Conservation (phyloP, 2,329 filamentous ascomycete species). For the Aspergillus sp. region DNA sequence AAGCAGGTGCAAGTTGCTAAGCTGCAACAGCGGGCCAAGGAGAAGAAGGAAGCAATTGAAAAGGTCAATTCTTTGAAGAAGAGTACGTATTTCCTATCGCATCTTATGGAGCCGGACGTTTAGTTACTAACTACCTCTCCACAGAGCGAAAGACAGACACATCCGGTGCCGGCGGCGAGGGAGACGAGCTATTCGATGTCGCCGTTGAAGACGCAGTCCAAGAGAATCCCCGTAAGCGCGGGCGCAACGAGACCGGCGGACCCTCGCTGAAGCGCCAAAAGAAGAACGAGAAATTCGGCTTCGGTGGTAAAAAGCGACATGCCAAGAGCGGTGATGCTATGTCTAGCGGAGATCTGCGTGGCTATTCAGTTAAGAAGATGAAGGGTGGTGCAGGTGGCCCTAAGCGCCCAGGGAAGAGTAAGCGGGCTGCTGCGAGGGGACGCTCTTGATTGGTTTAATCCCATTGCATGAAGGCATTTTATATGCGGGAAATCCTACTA, state of each 20-base stretch:
- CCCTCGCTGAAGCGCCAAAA: slow-evolving; percentile 72
- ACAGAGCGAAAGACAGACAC: slow-evolving; percentile 74
- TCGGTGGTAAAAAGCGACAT: slow-evolving; percentile 92
- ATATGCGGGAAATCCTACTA: not conserved
- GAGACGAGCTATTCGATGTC: slow-evolving; percentile 83
- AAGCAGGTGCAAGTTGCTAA: slow-evolving; percentile 98
- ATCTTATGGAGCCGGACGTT: not conserved
- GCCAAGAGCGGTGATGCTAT: slow-evolving; percentile 85
- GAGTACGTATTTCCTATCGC: slow-evolving; percentile 65
- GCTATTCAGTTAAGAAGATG: slow-evolving; percentile 83
- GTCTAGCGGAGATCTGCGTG: slow-evolving; percentile 76
- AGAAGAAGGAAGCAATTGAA: slow-evolving; percentile 88
- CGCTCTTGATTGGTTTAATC: slow-evolving; percentile 15
- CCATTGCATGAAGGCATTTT: not conserved
- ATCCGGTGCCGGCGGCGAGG: slow-evolving; percentile 63
- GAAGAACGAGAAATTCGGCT: slow-evolving; percentile 93
- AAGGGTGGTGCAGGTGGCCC: slow-evolving; percentile 56
- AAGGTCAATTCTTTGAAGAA: slow-evolving; percentile 95
- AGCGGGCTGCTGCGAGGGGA: slow-evolving; percentile 40
- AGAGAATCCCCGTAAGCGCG: slow-evolving; percentile 49
- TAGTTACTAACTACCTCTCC: not conserved
- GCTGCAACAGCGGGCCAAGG: slow-evolving; percentile 88
- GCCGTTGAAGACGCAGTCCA: slow-evolving; percentile 71
- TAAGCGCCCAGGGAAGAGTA: slow-evolving; percentile 54
- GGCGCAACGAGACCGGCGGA: slow-evolving; percentile 44